Evolutionary conservation across 2,329 filamentous ascomycete genomes (phyloP).

Genomic region (Cephalotrichum gorgonifer): DNA sequence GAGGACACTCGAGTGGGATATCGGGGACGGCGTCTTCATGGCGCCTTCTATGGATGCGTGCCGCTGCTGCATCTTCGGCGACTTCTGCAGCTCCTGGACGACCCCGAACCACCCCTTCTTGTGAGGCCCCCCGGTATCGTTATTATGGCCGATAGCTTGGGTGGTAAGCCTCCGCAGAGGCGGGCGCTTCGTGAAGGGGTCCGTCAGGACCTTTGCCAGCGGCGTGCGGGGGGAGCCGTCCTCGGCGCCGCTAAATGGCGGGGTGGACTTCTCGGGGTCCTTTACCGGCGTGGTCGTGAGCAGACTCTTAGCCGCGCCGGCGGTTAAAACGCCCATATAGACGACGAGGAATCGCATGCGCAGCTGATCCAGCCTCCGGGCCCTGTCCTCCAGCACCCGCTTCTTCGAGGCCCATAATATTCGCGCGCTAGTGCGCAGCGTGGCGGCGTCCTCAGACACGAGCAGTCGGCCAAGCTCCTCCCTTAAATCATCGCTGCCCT

Average conservation of each 20-base stretch:
- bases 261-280: constrained; percentile 2
- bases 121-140: constrained; percentile 34
- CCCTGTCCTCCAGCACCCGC: constrained; percentile 42
- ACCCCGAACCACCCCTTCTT: constrained; percentile 50
- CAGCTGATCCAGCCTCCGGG: constrained; percentile 48
- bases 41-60: constrained; percentile 52
- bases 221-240: constrained; percentile 10
- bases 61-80: constrained; percentile 49
- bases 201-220: constrained; percentile 30
- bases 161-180: constrained; percentile 43
- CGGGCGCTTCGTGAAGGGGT: constrained; percentile 32
- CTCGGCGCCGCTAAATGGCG: constrained; percentile 16
- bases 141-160: constrained; percentile 41
- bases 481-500: constrained; percentile 47
- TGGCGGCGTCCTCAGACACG: constrained; percentile 30
- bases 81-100: constrained; percentile 51
- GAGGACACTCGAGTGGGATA: background rate
- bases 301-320: background rate
- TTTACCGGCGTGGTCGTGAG: constrained; percentile 11
- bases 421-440: constrained; percentile 36
- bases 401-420: constrained; percentile 49
- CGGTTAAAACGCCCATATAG: constrained; percentile 48
- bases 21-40: constrained; percentile 29
- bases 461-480: constrained; percentile 47
- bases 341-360: constrained; percentile 56